These are phyloP conservation scores for Cryptococcus jaspeensis DNA, from an alignment of 1,284 basidiomycete species.

Conservation along the genomic window DNA sequence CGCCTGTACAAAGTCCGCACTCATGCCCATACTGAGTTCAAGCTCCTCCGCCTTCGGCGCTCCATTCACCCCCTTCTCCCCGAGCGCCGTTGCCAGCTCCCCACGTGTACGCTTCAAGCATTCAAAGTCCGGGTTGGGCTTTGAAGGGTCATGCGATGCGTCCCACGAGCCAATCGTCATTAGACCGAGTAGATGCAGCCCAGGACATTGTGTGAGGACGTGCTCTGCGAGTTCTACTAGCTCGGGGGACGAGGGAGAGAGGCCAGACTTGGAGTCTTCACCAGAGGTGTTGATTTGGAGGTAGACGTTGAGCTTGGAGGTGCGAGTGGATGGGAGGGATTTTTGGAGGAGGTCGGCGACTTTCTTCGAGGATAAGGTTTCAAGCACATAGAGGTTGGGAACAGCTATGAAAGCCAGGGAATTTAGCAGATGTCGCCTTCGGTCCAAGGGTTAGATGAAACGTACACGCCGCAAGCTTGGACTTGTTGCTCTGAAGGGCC, in stretches of 20 bases:
- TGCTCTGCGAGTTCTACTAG: slow-evolving; percentile 68
- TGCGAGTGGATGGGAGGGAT: slow-evolving; percentile 55
- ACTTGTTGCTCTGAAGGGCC: slow-evolving; percentile 90
- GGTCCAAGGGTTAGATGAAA: slow-evolving; percentile 3
- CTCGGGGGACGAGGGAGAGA: slow-evolving; percentile 59
- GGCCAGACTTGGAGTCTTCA: slow-evolving; percentile 85
- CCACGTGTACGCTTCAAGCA: slow-evolving; percentile 65
- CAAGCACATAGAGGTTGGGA: slow-evolving; percentile 83
- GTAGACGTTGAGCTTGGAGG: slow-evolving; percentile 68
- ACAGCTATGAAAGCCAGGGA: too few relatives aligned
- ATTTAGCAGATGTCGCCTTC: too few relatives aligned
- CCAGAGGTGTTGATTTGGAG: slow-evolving; percentile 94
- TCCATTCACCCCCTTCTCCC: slow-evolving; percentile 40
- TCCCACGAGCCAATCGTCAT: slow-evolving; percentile 94
- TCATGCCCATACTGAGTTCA: slow-evolving; percentile 97
- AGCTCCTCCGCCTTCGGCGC: slow-evolving; percentile 55
- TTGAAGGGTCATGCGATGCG: slow-evolving; percentile 61
- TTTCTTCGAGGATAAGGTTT: slow-evolving; percentile 86
- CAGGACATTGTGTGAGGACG: slow-evolving; percentile 70
- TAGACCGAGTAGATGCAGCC: slow-evolving; percentile 73
- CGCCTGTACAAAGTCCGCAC: slow-evolving; percentile 87
- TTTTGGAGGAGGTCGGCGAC: slow-evolving; percentile 81
- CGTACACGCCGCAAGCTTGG: slow-evolving; percentile 82
- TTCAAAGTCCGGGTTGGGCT: slow-evolving; percentile 81
- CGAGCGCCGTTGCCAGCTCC: slow-evolving; percentile 57